A percentile compares a stretch with the other conserved stretches of the same genome.
phyloP scores from a whole-genome alignment of 768 basidiomycete species.

The Podaxis carcinomalis region DNA sequence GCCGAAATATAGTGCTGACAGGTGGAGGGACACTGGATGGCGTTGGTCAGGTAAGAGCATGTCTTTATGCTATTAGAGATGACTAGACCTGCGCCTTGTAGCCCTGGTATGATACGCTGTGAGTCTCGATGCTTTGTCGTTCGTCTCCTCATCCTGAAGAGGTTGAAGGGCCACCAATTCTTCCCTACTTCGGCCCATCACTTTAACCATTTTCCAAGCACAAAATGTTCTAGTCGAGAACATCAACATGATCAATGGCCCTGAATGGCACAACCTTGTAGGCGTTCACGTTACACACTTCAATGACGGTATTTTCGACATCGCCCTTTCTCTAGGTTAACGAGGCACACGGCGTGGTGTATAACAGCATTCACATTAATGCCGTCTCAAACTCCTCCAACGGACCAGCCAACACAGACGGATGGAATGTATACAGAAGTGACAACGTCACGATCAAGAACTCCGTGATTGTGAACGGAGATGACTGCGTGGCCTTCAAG shows the following conservation, averaged over 20 bases:
- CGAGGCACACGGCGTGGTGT: conserved; percentile 42
- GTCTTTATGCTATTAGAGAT: background rate
- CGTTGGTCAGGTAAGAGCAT: conserved; percentile 46
- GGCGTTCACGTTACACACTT: background rate
- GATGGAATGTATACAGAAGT: conserved; percentile 61
- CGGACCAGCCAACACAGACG: conserved; percentile 48
- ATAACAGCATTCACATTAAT: conserved; percentile 41
- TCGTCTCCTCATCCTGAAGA: background rate
- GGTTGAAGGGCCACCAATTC: conserved; percentile 36
- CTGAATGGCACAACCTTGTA: conserved; percentile 51
- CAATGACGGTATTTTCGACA: background rate
- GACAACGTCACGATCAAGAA: conserved; percentile 44
- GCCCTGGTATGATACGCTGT: conserved; percentile 57
- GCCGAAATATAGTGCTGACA: conserved; percentile 40
- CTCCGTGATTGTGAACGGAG: conserved; percentile 49
- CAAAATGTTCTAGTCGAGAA: conserved; percentile 41
- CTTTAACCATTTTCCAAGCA: conserved; percentile 50
- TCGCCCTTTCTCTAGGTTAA: conserved; percentile 32
- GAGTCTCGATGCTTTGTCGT: background rate
- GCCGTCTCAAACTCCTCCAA: conserved; percentile 42
- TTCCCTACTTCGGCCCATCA: conserved; percentile 48
- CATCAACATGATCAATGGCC: conserved; percentile 45
- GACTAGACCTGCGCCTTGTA: conserved; percentile 13
- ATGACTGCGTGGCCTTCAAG: conserved; percentile 60
- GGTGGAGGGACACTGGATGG: conserved; percentile 67